Conservation (phyloP, 2,329 filamentous ascomycete species). For the Epichloe aotearoae region DNA sequence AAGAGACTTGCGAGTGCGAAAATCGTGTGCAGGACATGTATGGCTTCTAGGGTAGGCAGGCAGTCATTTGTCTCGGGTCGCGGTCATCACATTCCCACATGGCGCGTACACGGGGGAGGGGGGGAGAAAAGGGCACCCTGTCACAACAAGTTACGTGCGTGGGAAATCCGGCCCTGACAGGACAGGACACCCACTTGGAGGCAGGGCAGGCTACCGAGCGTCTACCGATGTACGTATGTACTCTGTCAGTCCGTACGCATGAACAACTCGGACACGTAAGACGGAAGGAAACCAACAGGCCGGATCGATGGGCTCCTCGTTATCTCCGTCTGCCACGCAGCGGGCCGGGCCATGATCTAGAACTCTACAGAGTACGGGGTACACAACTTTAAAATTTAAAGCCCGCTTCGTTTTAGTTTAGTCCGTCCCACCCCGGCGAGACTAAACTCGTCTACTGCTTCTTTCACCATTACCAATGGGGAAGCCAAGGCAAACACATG, state of each 20-base stretch:
- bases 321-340: background rate
- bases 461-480: background rate
- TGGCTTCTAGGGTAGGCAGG: too few relatives aligned
- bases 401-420: background rate
- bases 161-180: background rate
- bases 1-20: too few relatives aligned
- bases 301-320: background rate
- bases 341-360: background rate
- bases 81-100: too few relatives aligned
- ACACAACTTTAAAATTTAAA: background rate
- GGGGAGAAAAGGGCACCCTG: background rate
- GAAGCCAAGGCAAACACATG: background rate
- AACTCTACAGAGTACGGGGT: too few relatives aligned
- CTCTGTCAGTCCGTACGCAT: too few relatives aligned
- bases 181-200: background rate
- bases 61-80: too few relatives aligned
- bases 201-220: background rate
- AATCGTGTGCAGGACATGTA: too few relatives aligned
- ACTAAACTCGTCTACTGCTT: too few relatives aligned
- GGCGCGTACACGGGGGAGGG: too few relatives aligned
- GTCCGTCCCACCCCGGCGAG: background rate
- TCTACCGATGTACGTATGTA: too few relatives aligned
- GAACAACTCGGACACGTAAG: too few relatives aligned
- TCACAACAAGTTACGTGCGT: background rate
- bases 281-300: too few relatives aligned